Base-by-base conservation (phyloP, 73 alveolate genomes). In the Paramecium sonneborni region DNA sequence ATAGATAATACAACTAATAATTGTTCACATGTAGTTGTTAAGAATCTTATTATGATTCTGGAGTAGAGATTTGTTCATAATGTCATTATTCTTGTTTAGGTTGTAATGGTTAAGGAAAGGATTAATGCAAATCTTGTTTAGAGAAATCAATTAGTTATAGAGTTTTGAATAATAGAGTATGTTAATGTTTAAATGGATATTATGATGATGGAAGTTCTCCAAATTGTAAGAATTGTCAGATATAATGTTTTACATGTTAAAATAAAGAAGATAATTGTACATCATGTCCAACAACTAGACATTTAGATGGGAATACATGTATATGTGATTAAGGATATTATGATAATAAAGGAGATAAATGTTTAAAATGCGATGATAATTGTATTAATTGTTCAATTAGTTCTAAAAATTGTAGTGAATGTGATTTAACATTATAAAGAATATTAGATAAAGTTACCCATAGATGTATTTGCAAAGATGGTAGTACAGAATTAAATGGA, bases 21-120 rank as follows among this genome's bases (percentile, higher is more conserved):
- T 12, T 34, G 21, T 67, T 30, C 7, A 32, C 46, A 15, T 67
- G 85, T 67, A 34, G 23, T 30, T 67, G 85, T n/a, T 30, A 5
- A 26, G 39, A 67, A 7, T 28, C 52, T 24, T 67, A 67, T 67
- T 67, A 67, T 67, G 85, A 67, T 67, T 11, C 26, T 67, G 85
- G 85, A 14, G 46, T 14, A 0, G 44, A 34, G n/a, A 34, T 26
- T 23, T 67, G 85, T n/a, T 24, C 18, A 24, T 5, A 23, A 67
- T 67, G 85, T 24, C 85, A 67, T 34, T 67, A 67, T 67, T 67
- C 85, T 67, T 67, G 85, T 67, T 24, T 67, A 20, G 14, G 23
- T 14, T 67, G 85, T 67, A 32, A 5, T 30, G 0, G 14, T 6
- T 34, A 0, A 15, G 46, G 52, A 67, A 3, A 1, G 11, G 3